A percentile compares a stretch with the other conserved stretches of the same genome.
Conservation (phyloP, 2,329 filamentous ascomycete genomes). For the Aspergillus sp. region DNA sequence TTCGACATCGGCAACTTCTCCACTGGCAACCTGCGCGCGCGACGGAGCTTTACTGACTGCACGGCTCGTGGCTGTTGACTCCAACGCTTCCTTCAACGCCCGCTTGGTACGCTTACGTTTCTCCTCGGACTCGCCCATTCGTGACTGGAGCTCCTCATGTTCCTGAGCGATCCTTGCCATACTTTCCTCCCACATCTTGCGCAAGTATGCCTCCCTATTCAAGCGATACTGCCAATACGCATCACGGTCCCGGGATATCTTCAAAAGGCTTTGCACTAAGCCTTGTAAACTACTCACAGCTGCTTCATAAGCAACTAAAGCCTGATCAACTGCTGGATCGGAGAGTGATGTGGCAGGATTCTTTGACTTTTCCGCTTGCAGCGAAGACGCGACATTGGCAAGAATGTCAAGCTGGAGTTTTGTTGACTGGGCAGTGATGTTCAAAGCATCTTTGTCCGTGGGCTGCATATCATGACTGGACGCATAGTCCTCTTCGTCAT, state of each 20-base stretch:
- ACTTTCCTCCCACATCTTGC: slow-evolving; percentile 97
- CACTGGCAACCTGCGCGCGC: slow-evolving; percentile 37
- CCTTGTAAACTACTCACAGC: slow-evolving; percentile 85
- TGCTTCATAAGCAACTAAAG: slow-evolving; percentile 81
- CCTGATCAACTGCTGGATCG: slow-evolving; percentile 74
- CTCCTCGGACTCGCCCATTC: slow-evolving; percentile 83
- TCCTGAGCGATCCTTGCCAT: slow-evolving; percentile 96
- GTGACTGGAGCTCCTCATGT: slow-evolving; percentile 86
- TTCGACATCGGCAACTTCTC: slow-evolving; percentile 35
- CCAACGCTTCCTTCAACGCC: slow-evolving; percentile 82
- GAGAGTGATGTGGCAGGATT: slow-evolving; percentile 73
- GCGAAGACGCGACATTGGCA: slow-evolving; percentile 77
- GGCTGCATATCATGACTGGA: slow-evolving; percentile 74
- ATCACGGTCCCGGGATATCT: slow-evolving; percentile 91
- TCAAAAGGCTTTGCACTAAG: slow-evolving; percentile 80
- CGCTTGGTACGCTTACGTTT: slow-evolving; percentile 89
- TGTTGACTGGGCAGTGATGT: slow-evolving; percentile 94
- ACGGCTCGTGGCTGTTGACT: slow-evolving; percentile 50
- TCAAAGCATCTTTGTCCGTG: slow-evolving; percentile 87
- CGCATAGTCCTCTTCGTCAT: slow-evolving; percentile 77
- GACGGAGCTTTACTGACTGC: slow-evolving; percentile 35
- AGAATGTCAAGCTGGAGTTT: slow-evolving; percentile 90
- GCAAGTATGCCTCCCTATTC: slow-evolving; percentile 86
- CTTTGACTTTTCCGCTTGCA: slow-evolving; percentile 69
- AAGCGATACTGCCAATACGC: slow-evolving; percentile 96